These are phyloP conservation scores for Colletotrichum orbiculare DNA, from an alignment of 2,329 filamentous ascomycete genomes.

Conservation along the genomic window DNA sequence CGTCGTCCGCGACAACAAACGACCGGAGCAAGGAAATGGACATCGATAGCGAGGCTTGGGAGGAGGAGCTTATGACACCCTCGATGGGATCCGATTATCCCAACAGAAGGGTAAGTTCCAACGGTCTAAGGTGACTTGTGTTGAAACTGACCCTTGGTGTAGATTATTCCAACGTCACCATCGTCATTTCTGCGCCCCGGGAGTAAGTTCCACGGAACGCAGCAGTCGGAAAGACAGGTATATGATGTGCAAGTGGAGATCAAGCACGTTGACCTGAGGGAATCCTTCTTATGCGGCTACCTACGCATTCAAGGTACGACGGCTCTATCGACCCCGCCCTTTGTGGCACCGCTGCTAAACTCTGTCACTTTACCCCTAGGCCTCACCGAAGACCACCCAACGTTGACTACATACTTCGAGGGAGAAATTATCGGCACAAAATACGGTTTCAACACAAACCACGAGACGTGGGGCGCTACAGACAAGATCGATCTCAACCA, in stretches of 20 bases:
- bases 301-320: slow-evolving; percentile 88
- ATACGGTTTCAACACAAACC: slow-evolving; percentile 91
- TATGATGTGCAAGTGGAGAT: slow-evolving; percentile 98
- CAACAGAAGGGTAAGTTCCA: slow-evolving; percentile 47
- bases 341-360: slow-evolving; percentile 26
- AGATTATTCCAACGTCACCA: slow-evolving; percentile 82
- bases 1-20: slow-evolving; percentile 8
- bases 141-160: slow-evolving; percentile 9
- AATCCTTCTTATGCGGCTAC: slow-evolving; percentile 95
- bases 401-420: slow-evolving; percentile 98
- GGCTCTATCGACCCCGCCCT: slow-evolving; percentile 24
- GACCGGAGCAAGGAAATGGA: slow-evolving; percentile 42
- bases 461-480: slow-evolving; percentile 90
- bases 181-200: slow-evolving; percentile 89
- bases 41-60: slow-evolving; percentile 34
- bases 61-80: slow-evolving; percentile 47
- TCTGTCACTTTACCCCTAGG: slow-evolving; percentile 61
- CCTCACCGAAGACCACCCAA: slow-evolving; percentile 93
- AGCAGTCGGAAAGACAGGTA: slow-evolving; percentile 90
- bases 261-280: slow-evolving; percentile 93
- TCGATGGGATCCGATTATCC: slow-evolving; percentile 53
- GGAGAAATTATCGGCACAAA: slow-evolving; percentile 97
- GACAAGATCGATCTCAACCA: slow-evolving; percentile 93
- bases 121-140: too few species aligned
- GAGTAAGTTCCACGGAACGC: slow-evolving; percentile 89